A percentile compares a stretch with the other conserved stretches of the same genome.
phyloP scores from a whole-genome alignment of 331 rosid genomes.

The Rosa hybrid region DNA sequence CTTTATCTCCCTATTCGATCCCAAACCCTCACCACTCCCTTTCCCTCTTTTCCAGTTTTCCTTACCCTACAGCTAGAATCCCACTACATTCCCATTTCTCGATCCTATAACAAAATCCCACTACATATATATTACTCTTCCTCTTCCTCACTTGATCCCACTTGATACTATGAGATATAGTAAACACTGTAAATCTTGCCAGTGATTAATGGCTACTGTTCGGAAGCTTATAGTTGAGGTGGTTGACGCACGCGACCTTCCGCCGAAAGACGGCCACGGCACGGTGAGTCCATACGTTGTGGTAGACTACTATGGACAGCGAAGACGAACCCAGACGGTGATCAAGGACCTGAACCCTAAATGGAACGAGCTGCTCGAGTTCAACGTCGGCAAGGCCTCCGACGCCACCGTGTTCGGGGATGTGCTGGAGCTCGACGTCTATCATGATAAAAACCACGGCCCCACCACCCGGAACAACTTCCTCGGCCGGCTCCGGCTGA shows the following conservation, averaged over 20 bases:
- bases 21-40: not conserved
- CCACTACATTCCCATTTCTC: not conserved
- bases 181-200: not conserved
- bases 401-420: constrained; percentile 50
- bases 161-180: not conserved
- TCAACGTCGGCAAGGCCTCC: constrained; percentile 53
- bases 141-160: not conserved
- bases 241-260: constrained; percentile 73
- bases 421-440: constrained; percentile 63
- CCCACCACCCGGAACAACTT: constrained; percentile 63
- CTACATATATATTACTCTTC: not conserved
- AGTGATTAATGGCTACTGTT: constrained; percentile 34
- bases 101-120: not conserved
- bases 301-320: constrained; percentile 73
- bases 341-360: constrained; percentile 59
- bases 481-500: constrained; percentile 60
- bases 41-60: not conserved
- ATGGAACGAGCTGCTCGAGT: constrained; percentile 76
- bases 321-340: constrained; percentile 49
- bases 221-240: constrained; percentile 74
- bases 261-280: constrained; percentile 77
- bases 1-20: no score
- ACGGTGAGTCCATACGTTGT: constrained; percentile 77
- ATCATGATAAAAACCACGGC: constrained; percentile 60
- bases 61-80: not conserved